Base-by-base conservation (phyloP, 2,329 filamentous ascomycete genomes). In the Diaporthe citri region DNA sequence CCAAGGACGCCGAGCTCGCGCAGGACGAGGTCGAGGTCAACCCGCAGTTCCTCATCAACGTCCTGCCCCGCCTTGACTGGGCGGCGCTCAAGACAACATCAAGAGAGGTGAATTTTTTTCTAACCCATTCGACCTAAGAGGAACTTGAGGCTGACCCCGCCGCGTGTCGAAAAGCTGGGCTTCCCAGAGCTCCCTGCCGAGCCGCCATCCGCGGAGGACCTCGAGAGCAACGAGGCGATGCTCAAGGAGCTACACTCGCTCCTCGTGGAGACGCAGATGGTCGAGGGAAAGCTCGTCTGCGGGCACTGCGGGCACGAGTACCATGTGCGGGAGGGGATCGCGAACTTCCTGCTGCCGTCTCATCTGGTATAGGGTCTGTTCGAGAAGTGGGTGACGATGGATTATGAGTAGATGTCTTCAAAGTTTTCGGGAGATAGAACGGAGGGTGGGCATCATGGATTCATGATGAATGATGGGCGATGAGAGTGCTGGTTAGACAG, bases 291-390 rank as follows among this genome's bases (percentile, higher is more conserved):
- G 85, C 88, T 99, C 78, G 94, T 96, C 7, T 99, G 97, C 83
- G 95, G 91, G 64, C 94, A 94, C 84, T 99, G 97, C 82, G 95
- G 94, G 64, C 96, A 98, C 82, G 95, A 97, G 87, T 99, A 98
- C 84, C 92, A 92, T 75, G 93, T 99, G 77, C 96, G 97, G 82
- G 96, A 99, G 85, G 97, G 97, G 7, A 98, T 98, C 83, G 95
- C 95, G 75, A 98, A 98, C 84, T 99, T 99, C 81, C 86, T 99
- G 82, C 86, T 99, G 79, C 97, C 97, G 17, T 97, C 94, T 80
- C 97, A 99, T 87, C 86, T 99, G 84, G 97, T 96, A 62, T 91
- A 82, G 85, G 36, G 17, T 12, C 6, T 31, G 12, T 10, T 31
- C 28, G n/a, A 17, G 51, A 25, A 70, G 46, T 43, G 34, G n/a